phyloP scores from a whole-genome alignment of 495 filamentous ascomycete genomes.

The Hypomontagnella submonticulosa region DNA sequence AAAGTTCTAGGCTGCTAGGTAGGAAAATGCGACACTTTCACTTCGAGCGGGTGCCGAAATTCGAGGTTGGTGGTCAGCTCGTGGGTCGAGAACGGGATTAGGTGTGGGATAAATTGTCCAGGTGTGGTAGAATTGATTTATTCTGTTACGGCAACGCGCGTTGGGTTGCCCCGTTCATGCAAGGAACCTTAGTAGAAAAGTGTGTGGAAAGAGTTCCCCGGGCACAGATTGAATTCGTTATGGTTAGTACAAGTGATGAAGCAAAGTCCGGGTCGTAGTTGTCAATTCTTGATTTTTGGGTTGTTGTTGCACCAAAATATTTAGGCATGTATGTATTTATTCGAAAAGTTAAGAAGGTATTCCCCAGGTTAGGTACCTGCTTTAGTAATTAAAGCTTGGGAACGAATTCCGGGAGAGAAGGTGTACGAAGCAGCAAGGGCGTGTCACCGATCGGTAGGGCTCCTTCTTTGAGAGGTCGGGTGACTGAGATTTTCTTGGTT shows the following conservation, averaged over 20 bases:
- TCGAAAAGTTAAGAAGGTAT: not conserved
- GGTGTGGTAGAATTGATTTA: slow-evolving; percentile 15
- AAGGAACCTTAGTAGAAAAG: slow-evolving; percentile 35
- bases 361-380: not conserved
- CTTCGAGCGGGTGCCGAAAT: slow-evolving; percentile 1
- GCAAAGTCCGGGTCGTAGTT: slow-evolving; percentile 3
- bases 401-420: slow-evolving; percentile 13
- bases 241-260: not conserved
- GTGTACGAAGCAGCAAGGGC: slow-evolving; percentile 16
- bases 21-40: slow-evolving; percentile 27
- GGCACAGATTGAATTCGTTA: too few relatives aligned
- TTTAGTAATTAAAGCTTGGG: slow-evolving; percentile 8
- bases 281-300: slow-evolving; percentile 25
- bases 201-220: not conserved
- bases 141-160: slow-evolving; percentile 39
- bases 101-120: slow-evolving; percentile 12
- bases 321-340: slow-evolving; percentile 4
- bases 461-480: not conserved
- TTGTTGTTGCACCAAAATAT: slow-evolving; percentile 19
- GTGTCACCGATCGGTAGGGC: slow-evolving; percentile 27
- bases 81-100: slow-evolving; percentile 28
- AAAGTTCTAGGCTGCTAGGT: not conserved
- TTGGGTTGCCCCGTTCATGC: slow-evolving; percentile 38
- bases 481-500: not conserved
- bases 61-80: slow-evolving; percentile 30